These are phyloP conservation scores for Leptodontidium sp. DNA, from an alignment of 2,329 filamentous ascomycete genomes.

Conservation along the genomic window DNA sequence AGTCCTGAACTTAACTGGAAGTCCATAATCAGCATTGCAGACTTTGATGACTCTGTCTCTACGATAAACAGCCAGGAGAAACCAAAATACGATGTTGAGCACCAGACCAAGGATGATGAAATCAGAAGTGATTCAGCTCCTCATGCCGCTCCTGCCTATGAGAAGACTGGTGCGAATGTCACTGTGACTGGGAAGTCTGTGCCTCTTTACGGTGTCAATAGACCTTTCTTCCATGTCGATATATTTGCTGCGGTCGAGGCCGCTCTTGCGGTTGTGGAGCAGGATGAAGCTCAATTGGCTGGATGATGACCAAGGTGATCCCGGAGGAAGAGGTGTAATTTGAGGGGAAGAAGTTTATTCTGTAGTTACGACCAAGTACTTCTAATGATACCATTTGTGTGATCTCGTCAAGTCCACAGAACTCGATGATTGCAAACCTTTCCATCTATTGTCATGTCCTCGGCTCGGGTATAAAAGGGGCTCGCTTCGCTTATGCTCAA, in stretches of 20 bases:
- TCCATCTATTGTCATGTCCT: too few relatives aligned
- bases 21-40: conserved; percentile 91
- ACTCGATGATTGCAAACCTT: too few relatives aligned
- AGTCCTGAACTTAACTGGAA: conserved; percentile 72
- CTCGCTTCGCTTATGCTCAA: too few relatives aligned
- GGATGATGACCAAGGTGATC: not conserved
- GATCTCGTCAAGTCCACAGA: too few relatives aligned
- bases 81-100: conserved; percentile 60
- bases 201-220: conserved; percentile 82
- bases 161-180: not conserved
- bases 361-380: too few relatives aligned
- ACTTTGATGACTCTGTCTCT: conserved; percentile 76
- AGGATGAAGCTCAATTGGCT: conserved; percentile 48
- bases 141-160: conserved; percentile 41
- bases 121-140: conserved; percentile 29
- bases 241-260: conserved; percentile 88
- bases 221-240: conserved; percentile 94
- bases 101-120: conserved; percentile 46
- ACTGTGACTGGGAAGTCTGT: conserved; percentile 54
- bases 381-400: too few relatives aligned
- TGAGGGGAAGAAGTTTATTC: too few relatives aligned
- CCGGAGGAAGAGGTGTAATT: too few relatives aligned
- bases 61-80: conserved; percentile 74
- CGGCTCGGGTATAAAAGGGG: too few relatives aligned
- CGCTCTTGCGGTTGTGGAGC: conserved; percentile 81